These are phyloP conservation scores for Astrephomene gubernaculifera DNA, from an alignment of 139 green algal species.

Conservation along the genomic window DNA sequence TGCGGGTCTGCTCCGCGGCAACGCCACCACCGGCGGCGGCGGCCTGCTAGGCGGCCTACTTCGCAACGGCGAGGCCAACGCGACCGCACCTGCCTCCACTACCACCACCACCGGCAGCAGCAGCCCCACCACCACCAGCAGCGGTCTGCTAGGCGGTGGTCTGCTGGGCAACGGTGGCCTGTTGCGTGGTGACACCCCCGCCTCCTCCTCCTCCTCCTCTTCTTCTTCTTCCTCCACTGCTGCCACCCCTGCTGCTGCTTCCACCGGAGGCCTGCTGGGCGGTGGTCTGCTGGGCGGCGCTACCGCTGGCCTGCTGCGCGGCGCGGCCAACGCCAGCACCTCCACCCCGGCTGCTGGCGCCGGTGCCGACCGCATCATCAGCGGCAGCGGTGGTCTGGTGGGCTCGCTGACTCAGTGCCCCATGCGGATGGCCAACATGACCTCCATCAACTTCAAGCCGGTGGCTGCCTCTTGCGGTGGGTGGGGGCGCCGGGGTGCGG, in stretches of 20 bases:
- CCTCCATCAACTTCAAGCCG: background rate
- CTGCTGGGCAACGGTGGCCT: background rate
- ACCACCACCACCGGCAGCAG: background rate
- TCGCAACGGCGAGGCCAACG: background rate
- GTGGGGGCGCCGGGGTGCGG: too few species aligned
- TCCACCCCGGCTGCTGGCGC: background rate
- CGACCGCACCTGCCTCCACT: background rate
- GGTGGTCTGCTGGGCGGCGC: background rate
- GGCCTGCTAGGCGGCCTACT: conserved; percentile 10
- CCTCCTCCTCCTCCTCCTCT: background rate
- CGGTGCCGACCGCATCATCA: background rate
- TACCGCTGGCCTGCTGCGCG: background rate
- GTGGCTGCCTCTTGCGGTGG: conserved; percentile 5
- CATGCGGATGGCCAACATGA: background rate
- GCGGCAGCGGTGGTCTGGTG: background rate
- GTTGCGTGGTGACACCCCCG: background rate
- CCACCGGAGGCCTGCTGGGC: conserved; percentile 13
- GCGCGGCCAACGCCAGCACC: background rate
- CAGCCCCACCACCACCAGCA: background rate
- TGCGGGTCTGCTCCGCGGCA: too few species aligned
- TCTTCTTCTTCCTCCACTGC: background rate
- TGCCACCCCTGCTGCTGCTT: background rate
- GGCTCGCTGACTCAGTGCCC: background rate
- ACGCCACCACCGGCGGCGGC: background rate
- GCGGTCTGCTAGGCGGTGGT: background rate